Percentiles rank a stretch among this genome's conserved stretches.
These are phyloP conservation scores for Talaromyces verruculosus DNA, from an alignment of 2,329 filamentous ascomycete genomes.

Conservation along the genomic window DNA sequence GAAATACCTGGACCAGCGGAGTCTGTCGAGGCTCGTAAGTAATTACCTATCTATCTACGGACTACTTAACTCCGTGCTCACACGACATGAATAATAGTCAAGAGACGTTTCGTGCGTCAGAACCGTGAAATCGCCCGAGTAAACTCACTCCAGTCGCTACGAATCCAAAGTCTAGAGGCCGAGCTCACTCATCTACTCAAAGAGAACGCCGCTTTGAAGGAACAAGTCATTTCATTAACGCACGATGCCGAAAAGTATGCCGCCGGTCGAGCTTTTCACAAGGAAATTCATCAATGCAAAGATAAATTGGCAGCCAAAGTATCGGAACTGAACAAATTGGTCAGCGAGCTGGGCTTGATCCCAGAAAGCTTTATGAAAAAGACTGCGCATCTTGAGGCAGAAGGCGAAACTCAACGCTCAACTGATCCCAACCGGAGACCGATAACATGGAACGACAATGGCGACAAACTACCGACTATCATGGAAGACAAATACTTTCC, in stretches of 20 bases:
- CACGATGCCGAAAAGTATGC: conserved; percentile 53
- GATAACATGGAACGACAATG: conserved; percentile 24
- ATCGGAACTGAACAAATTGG: conserved; percentile 54
- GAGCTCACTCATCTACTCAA: conserved; percentile 60
- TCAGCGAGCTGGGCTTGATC: conserved; percentile 55
- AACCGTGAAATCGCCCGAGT: conserved; percentile 65
- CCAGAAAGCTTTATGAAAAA: conserved; percentile 33
- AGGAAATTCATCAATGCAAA: conserved; percentile 55
- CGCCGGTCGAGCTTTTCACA: conserved; percentile 44
- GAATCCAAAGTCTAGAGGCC: conserved; percentile 63
- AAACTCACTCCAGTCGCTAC: conserved; percentile 64
- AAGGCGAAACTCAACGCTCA: conserved; percentile 5
- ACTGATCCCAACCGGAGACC: conserved; percentile 8
- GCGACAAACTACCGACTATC: conserved; percentile 57
- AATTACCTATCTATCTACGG: too few relatives aligned
- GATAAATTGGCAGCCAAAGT: conserved; percentile 57
- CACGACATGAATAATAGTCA: conserved; percentile 48
- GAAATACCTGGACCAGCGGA: conserved; percentile 47
- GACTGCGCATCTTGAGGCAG: conserved; percentile 24
- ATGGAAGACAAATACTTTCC: conserved; percentile 60
- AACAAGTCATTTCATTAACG: conserved; percentile 59
- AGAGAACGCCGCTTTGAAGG: conserved; percentile 61
- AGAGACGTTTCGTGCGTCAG: conserved; percentile 63
- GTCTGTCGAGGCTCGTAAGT: conserved; percentile 51
- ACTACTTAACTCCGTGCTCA: background rate